Base-by-base conservation (phyloP, 306 rosid species). In the Quercus cerris region DNA sequence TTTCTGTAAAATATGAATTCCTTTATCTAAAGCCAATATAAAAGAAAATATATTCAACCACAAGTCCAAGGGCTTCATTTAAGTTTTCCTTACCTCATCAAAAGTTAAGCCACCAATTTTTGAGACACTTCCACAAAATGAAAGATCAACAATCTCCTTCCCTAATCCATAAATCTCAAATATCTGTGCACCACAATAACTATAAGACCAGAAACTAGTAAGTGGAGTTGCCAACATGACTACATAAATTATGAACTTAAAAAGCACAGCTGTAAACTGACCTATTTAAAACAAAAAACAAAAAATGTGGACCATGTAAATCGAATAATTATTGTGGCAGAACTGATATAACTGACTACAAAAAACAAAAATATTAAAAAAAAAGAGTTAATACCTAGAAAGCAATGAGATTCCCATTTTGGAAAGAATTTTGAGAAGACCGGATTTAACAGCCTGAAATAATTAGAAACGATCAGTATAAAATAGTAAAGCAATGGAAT, bases 161-260 rank as follows among this genome's bases (percentile, higher is more conserved):
- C 99, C 99, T 41, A 95, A 74, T 81, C 99, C 99, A 88, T 95
- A 95, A 54, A 95, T 82, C 89, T 95, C 99, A 82, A 95, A 95
- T 80, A 95, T 93, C 85, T 95, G 99, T 75, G 99, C 99, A 73
- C 99, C 99, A 56, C 98, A 95, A 86, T 95, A 95, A 86, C 99
- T 95, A 75, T 28, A 70, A 67, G 23, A 83, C 82, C 77, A 41
- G 83, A 88, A 77, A 83, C 77, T 35, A 78, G 78, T 71, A 82
- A 87, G 79, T 52, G 22, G 33, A 82, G 64, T 82, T 71, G 74
- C 58, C 73, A 80, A 73, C 63, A 75, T 70, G 58, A 54, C 78
- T 56, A 46, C 30, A 73, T 14, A 69, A 46, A 77, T 3, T 33
- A 82, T 20, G 51, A 23, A 69, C 6, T 63, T 25, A 61, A 28